These are phyloP conservation scores for Oidium heveae DNA, from an alignment of 2,329 filamentous ascomycete genomes.

Conservation along the genomic window DNA sequence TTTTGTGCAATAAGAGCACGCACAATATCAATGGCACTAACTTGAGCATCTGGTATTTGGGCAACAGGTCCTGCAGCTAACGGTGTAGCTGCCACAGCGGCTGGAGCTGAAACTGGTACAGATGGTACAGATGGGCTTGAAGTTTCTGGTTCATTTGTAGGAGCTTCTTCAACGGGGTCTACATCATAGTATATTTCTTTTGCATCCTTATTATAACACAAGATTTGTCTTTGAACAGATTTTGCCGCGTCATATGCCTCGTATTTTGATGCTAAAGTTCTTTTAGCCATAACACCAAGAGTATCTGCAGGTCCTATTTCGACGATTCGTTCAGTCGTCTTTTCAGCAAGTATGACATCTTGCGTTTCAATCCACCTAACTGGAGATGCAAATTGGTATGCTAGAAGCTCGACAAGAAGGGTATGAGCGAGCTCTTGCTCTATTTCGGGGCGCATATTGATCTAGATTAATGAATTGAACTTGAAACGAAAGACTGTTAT, in stretches of 20 bases:
- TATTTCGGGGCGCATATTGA: conserved; percentile 81
- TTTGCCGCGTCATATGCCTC: conserved; percentile 96
- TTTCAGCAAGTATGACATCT: conserved; percentile 95
- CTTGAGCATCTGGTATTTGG: conserved; percentile 62
- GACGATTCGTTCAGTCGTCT: conserved; percentile 87
- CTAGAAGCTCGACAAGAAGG: conserved; percentile 90
- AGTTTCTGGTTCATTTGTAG: conserved; percentile 26
- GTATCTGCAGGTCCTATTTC: conserved; percentile 95
- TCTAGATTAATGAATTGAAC: too few relatives aligned
- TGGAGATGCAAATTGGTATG: conserved; percentile 96
- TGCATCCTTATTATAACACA: conserved; percentile 98
- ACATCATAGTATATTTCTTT: conserved; percentile 99
- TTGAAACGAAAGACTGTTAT: neutral
- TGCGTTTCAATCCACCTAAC: conserved; percentile 99
- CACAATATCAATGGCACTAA: conserved; percentile 73
- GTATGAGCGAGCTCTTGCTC: conserved; percentile 98
- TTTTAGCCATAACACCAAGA: conserved; percentile 88
- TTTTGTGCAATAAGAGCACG: conserved; percentile 84
- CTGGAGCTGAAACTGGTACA: conserved; percentile 21
- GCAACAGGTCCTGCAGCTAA: conserved; percentile 66
- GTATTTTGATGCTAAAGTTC: conserved; percentile 88
- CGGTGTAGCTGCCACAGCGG: conserved; percentile 27
- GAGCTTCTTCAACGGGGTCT: conserved; percentile 80
- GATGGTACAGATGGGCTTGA: conserved; percentile 11
- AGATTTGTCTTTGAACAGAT: conserved; percentile 85